Percentiles rank a stretch among this genome's conserved stretches.
These are phyloP conservation scores for Helotiales sp. DNA, from an alignment of 2,329 filamentous ascomycete species.

Conservation along the genomic window DNA sequence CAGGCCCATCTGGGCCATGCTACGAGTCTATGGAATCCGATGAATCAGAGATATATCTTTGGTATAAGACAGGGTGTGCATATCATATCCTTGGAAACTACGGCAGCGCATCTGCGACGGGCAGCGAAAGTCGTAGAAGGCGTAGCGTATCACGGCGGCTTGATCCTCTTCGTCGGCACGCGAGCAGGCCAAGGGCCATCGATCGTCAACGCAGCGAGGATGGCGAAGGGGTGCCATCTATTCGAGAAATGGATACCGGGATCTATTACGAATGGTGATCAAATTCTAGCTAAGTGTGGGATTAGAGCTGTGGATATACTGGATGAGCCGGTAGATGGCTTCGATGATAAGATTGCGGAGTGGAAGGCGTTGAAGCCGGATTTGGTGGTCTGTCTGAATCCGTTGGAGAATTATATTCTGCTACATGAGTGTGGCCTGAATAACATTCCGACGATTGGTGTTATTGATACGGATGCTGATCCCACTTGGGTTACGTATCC, in stretches of 20 bases:
- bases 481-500: conserved; percentile 95
- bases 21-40: conserved; percentile 91
- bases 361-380: conserved; percentile 79
- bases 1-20: conserved; percentile 91
- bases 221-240: conserved; percentile 81
- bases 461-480: conserved; percentile 92
- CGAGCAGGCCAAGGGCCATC: conserved; percentile 79
- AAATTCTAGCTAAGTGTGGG: conserved; percentile 74
- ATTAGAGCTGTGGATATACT: conserved; percentile 78
- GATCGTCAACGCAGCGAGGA: conserved; percentile 79
- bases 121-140: conserved; percentile 92
- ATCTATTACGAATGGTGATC: conserved; percentile 88
- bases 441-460: conserved; percentile 89
- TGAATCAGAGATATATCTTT: conserved; percentile 92
- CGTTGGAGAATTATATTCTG: conserved; percentile 86
- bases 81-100: conserved; percentile 90
- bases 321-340: conserved; percentile 67
- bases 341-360: conserved; percentile 66
- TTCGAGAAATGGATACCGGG: conserved; percentile 95
- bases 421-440: conserved; percentile 89
- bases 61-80: conserved; percentile 87
- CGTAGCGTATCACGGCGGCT: conserved; percentile 78
- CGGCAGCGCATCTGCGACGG: conserved; percentile 85
- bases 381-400: conserved; percentile 90
- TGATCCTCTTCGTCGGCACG: conserved; percentile 91